Evolutionary conservation across 495 filamentous ascomycete genomes (phyloP).

Genomic region (Geoglossum glabrum): DNA sequence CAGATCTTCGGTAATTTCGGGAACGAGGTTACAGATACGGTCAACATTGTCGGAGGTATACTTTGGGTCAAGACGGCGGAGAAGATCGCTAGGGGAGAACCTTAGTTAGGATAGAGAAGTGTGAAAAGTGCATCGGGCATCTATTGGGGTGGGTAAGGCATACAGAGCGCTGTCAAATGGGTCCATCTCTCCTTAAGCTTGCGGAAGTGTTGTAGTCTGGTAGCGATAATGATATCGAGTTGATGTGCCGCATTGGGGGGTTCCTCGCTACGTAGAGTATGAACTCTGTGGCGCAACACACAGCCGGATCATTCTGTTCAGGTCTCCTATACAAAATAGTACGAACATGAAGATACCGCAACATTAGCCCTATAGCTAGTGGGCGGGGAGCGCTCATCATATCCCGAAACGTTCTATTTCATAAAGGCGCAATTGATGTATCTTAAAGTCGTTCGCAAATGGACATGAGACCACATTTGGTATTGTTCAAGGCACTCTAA

Average conservation of each 20-base stretch:
- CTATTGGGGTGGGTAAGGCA: background rate
- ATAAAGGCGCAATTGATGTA: background rate
- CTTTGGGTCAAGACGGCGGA: conserved; percentile 90
- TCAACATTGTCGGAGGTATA: conserved; percentile 69
- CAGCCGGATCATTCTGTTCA: too few species aligned
- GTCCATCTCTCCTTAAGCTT: background rate
- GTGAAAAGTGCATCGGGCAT: background rate
- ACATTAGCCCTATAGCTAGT: too few species aligned
- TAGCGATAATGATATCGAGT: background rate
- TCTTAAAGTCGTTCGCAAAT: background rate
- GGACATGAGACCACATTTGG: background rate
- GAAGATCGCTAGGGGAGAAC: conserved; percentile 72
- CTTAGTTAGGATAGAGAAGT: background rate
- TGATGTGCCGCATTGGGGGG: background rate
- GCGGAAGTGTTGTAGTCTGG: background rate
- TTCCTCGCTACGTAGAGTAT: background rate
- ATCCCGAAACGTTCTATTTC: background rate
- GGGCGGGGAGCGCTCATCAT: too few species aligned
- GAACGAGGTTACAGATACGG: conserved; percentile 65
- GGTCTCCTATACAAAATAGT: too few species aligned
- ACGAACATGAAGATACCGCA: too few species aligned
- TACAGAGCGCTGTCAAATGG: conserved; percentile 1
- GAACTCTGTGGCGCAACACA: too few species aligned
- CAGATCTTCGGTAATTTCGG: conserved; percentile 88
- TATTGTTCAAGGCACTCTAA: background rate